A percentile compares a stretch with the other conserved stretches of the same genome.
phyloP scores from a whole-genome alignment of 2,329 filamentous ascomycete species.

The Microsporum canis region DNA sequence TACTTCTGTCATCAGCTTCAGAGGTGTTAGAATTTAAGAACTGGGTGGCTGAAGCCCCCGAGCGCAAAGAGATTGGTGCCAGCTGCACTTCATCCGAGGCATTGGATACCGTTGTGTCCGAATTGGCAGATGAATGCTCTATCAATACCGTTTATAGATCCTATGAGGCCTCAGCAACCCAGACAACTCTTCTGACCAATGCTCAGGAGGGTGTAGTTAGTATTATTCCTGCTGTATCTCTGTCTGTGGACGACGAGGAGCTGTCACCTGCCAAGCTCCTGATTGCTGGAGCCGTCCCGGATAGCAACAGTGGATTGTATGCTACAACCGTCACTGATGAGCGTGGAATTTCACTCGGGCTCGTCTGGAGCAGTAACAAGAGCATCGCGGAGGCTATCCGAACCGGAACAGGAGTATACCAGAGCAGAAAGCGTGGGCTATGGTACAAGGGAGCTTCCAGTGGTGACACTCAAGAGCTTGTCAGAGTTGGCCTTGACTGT shows the following conservation, averaged over 20 bases:
- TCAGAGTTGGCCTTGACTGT: constrained; percentile 78
- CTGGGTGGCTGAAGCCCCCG: constrained; percentile 29
- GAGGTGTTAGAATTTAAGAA: constrained; percentile 30
- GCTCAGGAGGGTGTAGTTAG: constrained; percentile 49
- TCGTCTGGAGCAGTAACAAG: constrained; percentile 90
- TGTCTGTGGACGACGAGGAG: constrained; percentile 57
- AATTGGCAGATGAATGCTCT: constrained; percentile 29
- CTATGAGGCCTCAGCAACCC: constrained; percentile 32
- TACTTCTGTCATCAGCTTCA: constrained; percentile 37
- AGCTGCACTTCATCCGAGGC: constrained; percentile 16
- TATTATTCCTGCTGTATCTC: constrained; percentile 57
- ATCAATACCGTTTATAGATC: constrained; percentile 30
- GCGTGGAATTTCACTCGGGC: constrained; percentile 66
- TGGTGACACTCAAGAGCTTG: constrained; percentile 81
- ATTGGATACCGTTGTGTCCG: constrained; percentile 23
- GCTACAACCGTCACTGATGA: constrained; percentile 89
- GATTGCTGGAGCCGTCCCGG: constrained; percentile 63
- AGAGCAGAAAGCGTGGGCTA: constrained; percentile 85
- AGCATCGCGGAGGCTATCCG: constrained; percentile 77
- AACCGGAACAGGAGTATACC: constrained; percentile 78
- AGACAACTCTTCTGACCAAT: constrained; percentile 38
- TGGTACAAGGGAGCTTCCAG: constrained; percentile 97
- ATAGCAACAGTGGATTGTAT: constrained; percentile 71
- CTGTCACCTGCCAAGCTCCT: constrained; percentile 59
- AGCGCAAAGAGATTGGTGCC: constrained; percentile 28